These are phyloP conservation scores for Naganishia liquefaciens DNA, from an alignment of 1,284 basidiomycete genomes.

Conservation along the genomic window DNA sequence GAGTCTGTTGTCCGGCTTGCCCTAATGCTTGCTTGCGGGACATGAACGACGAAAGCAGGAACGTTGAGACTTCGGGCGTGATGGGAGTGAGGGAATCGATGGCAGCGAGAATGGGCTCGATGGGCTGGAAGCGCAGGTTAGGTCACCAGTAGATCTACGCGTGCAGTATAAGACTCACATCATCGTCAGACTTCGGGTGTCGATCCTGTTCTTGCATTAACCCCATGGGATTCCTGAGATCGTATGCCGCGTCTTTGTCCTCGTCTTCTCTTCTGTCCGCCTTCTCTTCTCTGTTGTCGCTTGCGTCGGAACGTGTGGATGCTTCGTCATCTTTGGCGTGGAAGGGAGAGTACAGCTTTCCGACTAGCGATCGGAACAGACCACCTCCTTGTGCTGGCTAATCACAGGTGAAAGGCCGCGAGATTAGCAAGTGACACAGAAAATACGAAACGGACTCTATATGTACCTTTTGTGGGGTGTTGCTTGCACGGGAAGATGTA, in stretches of 20 bases:
- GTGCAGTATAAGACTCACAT: slow-evolving; percentile 16
- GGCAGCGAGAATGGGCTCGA: slow-evolving; percentile 19
- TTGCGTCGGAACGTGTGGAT: background rate
- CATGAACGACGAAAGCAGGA: slow-evolving; percentile 27
- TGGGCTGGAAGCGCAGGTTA: slow-evolving; percentile 7
- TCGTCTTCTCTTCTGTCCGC: background rate
- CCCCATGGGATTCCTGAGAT: background rate
- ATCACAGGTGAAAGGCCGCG: background rate
- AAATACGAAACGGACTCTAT: background rate
- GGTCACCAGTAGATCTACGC: background rate
- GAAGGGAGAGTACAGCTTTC: slow-evolving; percentile 28
- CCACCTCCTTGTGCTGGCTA: slow-evolving; percentile 8
- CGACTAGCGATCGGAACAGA: slow-evolving; percentile 18
- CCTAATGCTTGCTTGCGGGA: slow-evolving; percentile 19
- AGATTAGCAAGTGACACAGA: background rate
- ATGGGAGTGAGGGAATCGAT: slow-evolving; percentile 15
- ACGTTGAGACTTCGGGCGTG: slow-evolving; percentile 16
- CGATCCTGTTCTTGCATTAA: background rate
- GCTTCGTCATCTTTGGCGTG: background rate
- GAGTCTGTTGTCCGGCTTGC: slow-evolving; percentile 28
- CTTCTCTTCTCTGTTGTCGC: background rate
- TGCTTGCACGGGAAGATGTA: slow-evolving; percentile 2
- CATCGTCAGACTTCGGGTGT: background rate
- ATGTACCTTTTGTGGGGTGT: slow-evolving; percentile 14
- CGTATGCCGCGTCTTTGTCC: background rate